Base-by-base conservation (phyloP, 495 filamentous ascomycete genomes). In the Neurospora sp. region DNA sequence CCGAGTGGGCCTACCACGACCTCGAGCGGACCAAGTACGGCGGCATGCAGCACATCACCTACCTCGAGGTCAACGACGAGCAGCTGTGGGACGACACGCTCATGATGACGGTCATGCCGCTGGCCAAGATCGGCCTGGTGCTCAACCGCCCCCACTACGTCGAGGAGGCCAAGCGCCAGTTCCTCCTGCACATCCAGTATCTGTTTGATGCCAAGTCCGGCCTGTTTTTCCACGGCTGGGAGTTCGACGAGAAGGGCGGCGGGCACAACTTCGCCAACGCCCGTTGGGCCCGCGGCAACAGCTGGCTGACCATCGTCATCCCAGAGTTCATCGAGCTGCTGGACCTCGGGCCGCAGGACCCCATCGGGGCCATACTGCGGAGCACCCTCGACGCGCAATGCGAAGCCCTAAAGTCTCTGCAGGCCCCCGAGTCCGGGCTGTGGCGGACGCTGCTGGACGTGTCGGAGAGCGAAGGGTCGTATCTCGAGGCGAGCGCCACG, bases 41-140 rank as follows among this genome's bases (percentile, higher is more conserved):
- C 42, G 91, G 91, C 71, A 91, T 93, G 89, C 90, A 92, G 74
- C 91, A 93, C 74, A 84, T 89, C 73, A 93, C 91, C 16, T 92
- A 92, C 70, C 77, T 90, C 40, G 84, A 86, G 1, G 84, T 86
- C 40, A 91, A 93, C 79, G 83, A 87, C 38, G 85, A 91, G 77
- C 89, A 93, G 79, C 82, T 93, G 69, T 93, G 91, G 91, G 91
- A 92, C 72, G 91, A 93, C 75, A 91, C 91, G 27, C 84, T 93
- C 62, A 93, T 93, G 91, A 93, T 93, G 91, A 92, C 90, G 12
- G 91, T 92, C 1, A 79, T 93, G 82, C 91, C 91, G 8, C 84
- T 93, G 2, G 91, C 91, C 18, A 93, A 93, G 82, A 93, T 93
- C 70, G 91, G 91, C 1, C 85, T 88, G 69, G 79, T 93, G 16